phyloP scores from a whole-genome alignment of 768 basidiomycete species.

The Naganishia friedmannii region DNA sequence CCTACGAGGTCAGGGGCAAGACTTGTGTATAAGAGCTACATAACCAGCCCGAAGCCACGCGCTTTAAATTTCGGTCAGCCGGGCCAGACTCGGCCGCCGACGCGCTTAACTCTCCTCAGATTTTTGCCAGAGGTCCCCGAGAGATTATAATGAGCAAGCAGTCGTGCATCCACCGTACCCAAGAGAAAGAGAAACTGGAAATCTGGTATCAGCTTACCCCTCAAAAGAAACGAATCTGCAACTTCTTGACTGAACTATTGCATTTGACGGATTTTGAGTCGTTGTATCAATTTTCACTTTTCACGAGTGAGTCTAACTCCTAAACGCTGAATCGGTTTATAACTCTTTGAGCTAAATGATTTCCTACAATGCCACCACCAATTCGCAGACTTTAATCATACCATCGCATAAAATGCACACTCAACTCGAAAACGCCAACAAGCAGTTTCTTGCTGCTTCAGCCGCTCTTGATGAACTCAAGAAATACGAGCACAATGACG shows the following conservation, averaged over 20 bases:
- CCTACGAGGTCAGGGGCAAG: too few relatives aligned
- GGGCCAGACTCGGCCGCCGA: background rate
- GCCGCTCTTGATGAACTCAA: slow-evolving; percentile 73
- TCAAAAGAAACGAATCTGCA: slow-evolving; percentile 20
- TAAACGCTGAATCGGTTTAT: background rate
- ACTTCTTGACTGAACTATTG: slow-evolving; percentile 22
- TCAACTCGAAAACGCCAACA: slow-evolving; percentile 14
- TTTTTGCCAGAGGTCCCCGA: background rate
- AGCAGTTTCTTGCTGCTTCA: slow-evolving; percentile 62
- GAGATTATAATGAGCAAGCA: background rate
- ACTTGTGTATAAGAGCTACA: too few relatives aligned
- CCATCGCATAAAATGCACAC: slow-evolving; percentile 10
- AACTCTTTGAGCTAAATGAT: background rate
- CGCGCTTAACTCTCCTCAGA: background rate
- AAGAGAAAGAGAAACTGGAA: slow-evolving; percentile 15
- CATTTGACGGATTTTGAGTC: slow-evolving; percentile 10
- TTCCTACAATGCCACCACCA: background rate
- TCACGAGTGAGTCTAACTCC: background rate
- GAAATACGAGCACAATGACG: slow-evolving; percentile 70
- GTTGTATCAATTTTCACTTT: slow-evolving; percentile 1
- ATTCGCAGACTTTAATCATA: background rate
- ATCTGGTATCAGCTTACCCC: slow-evolving; percentile 22
- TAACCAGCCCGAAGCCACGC: too few relatives aligned
- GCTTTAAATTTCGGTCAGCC: too few relatives aligned
- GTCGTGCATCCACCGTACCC: background rate